These are phyloP conservation scores for Phytophthora pseudosyringae DNA, from an alignment of 352 stramenopile species.

Conservation along the genomic window DNA sequence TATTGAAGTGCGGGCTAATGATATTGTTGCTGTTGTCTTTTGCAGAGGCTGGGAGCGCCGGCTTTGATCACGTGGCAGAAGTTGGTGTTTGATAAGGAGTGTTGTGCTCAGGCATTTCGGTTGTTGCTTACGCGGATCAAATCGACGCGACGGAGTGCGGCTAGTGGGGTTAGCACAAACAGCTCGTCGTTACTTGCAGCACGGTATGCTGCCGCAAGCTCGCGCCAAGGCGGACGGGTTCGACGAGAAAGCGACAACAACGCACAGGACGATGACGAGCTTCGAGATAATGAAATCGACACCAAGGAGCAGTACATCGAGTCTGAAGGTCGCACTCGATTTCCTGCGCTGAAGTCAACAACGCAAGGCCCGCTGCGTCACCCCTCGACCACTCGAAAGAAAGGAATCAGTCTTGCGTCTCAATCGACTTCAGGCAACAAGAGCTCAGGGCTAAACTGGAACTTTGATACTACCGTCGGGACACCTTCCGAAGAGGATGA, in stretches of 20 bases:
- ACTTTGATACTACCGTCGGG: conserved; percentile 42
- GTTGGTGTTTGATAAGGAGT: conserved; percentile 73
- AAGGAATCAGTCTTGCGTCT: neutral
- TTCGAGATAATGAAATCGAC: conserved; percentile 10
- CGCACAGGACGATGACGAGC: conserved; percentile 22
- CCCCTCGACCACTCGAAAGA: neutral
- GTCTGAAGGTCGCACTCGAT: conserved; percentile 5
- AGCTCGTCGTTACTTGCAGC: conserved; percentile 28
- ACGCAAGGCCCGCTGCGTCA: neutral
- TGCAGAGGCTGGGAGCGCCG: conserved; percentile 57
- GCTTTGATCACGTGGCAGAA: conserved; percentile 70
- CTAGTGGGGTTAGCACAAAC: conserved; percentile 28
- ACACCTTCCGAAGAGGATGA: conserved; percentile 18
- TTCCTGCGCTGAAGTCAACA: conserved; percentile 21
- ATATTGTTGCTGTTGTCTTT: neutral
- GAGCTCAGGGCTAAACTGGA: conserved; percentile 22
- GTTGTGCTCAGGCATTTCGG: conserved; percentile 59
- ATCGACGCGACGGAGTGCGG: conserved; percentile 40
- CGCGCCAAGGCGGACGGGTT: neutral
- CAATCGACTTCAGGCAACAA: conserved; percentile 4
- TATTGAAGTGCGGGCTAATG: neutral
- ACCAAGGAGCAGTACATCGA: neutral
- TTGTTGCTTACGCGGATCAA: conserved; percentile 70
- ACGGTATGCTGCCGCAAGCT: conserved; percentile 18
- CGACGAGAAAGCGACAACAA: conserved; percentile 17